A percentile compares a stretch with the other conserved stretches of the same genome.
Evolutionary conservation across 306 rosid genomes (phyloP).

Genomic region (Nissolia schottii): DNA sequence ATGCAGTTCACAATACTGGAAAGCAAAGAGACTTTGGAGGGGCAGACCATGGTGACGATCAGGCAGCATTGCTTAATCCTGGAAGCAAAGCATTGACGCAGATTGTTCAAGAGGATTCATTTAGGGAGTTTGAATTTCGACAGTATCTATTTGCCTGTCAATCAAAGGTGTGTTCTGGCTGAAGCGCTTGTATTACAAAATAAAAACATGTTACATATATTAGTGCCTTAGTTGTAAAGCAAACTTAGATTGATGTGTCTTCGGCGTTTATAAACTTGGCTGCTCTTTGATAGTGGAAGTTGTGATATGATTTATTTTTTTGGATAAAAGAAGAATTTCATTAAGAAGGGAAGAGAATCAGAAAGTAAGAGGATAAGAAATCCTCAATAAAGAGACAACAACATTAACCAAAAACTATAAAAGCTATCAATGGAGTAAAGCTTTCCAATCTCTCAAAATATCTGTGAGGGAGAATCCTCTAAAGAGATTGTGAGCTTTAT

Average conservation of each 20-base stretch:
- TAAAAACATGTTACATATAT: conserved; percentile 1
- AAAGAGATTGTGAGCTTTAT: too few relatives aligned
- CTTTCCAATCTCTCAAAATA: too few relatives aligned
- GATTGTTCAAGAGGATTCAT: conserved; percentile 92
- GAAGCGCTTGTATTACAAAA: conserved; percentile 9
- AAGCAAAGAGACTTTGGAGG: conserved; percentile 93
- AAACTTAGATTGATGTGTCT: conserved; percentile 3
- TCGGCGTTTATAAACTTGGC: background rate
- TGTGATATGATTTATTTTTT: background rate
- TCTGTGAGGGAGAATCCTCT: too few relatives aligned
- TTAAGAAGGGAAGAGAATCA: too few relatives aligned
- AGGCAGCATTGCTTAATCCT: conserved; percentile 74
- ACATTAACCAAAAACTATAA: too few relatives aligned
- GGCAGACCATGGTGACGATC: conserved; percentile 83
- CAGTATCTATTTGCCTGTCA: conserved; percentile 95
- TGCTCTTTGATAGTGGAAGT: conserved; percentile 18
- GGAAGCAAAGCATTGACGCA: conserved; percentile 79
- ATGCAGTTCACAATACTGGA: conserved; percentile 66
- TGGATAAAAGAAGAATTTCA: too few relatives aligned
- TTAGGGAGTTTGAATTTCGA: conserved; percentile 95
- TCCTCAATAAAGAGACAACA: too few relatives aligned
- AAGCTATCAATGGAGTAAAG: too few relatives aligned
- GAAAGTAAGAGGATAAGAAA: too few relatives aligned
- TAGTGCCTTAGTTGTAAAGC: conserved; percentile 12
- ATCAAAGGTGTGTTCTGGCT: conserved; percentile 64